A percentile compares a stretch with the other conserved stretches of the same genome.
Conservation (phyloP, 139 green algal genomes). For the Closterium sp. region DNA sequence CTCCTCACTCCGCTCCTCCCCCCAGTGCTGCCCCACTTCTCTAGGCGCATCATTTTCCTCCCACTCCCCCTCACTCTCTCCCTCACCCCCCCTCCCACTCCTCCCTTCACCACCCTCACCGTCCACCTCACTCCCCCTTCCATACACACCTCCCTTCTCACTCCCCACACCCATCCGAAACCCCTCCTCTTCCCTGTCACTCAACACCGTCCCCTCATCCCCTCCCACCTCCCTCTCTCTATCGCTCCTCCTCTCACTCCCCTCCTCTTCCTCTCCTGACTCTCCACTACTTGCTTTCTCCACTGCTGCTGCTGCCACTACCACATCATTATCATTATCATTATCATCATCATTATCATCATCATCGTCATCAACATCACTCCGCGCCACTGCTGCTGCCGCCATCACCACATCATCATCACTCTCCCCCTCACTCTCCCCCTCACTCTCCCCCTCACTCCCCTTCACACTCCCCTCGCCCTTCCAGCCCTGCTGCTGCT, state of each 20-base stretch:
- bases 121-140: background rate
- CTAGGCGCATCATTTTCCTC: background rate
- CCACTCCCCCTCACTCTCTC: background rate
- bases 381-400: too few relatives aligned
- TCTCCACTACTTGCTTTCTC: background rate
- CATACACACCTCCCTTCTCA: background rate
- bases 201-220: background rate
- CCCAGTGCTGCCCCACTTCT: background rate
- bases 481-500: too few relatives aligned
- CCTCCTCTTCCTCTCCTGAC: background rate
- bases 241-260: background rate
- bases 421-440: background rate
- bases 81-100: background rate
- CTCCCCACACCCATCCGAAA: background rate
- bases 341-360: too few relatives aligned
- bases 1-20: background rate
- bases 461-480: background rate
- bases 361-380: too few relatives aligned
- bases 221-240: background rate
- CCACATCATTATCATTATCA: too few relatives aligned
- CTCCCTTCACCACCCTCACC: background rate
- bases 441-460: background rate
- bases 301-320: too few relatives aligned
- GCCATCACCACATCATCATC: too few relatives aligned
- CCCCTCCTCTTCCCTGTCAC: background rate